Evolutionary conservation across 2,329 filamentous ascomycete species (phyloP).

Genomic region (Hysterium pulicare): DNA sequence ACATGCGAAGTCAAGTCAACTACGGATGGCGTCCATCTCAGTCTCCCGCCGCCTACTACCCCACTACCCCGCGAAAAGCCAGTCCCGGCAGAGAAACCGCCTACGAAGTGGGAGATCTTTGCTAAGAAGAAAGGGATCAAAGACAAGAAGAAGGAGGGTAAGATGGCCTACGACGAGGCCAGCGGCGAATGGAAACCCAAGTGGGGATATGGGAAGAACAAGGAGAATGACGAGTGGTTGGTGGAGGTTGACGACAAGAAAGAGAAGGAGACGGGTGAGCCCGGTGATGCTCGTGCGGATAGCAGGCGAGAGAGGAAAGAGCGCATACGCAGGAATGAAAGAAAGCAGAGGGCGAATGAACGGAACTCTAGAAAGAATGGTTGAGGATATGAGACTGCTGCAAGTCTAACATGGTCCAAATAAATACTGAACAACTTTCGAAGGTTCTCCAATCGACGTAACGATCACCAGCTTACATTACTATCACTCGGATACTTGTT

Average conservation of each 20-base stretch:
- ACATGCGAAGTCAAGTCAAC: conserved; percentile 77
- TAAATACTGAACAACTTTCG: no score
- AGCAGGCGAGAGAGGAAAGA: conserved; percentile 59
- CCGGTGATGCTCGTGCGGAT: conserved; percentile 55
- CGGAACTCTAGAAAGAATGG: conserved; percentile 60
- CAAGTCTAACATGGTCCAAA: no score
- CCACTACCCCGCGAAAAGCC: conserved; percentile 87
- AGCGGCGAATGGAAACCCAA: conserved; percentile 86
- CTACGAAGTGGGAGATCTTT: conserved; percentile 95
- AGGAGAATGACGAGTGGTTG: conserved; percentile 82
- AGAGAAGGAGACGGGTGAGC: conserved; percentile 63
- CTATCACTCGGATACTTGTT: no score
- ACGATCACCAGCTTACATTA: no score
- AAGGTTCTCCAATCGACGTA: no score
- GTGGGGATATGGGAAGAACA: conserved; percentile 92
- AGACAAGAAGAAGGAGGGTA: conserved; percentile 76
- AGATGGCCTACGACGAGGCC: conserved; percentile 80
- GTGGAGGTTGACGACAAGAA: conserved; percentile 79
- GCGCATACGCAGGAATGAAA: conserved; percentile 40
- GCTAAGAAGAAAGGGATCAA: conserved; percentile 96
- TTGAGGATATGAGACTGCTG: conserved; percentile 13
- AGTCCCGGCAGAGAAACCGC: conserved; percentile 73
- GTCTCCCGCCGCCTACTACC: conserved; percentile 68
- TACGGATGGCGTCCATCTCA: conserved; percentile 68
- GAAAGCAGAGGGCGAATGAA: conserved; percentile 53